Evolutionary conservation across 306 rosid species (phyloP).

Genomic region (Spatholobus suberectus): DNA sequence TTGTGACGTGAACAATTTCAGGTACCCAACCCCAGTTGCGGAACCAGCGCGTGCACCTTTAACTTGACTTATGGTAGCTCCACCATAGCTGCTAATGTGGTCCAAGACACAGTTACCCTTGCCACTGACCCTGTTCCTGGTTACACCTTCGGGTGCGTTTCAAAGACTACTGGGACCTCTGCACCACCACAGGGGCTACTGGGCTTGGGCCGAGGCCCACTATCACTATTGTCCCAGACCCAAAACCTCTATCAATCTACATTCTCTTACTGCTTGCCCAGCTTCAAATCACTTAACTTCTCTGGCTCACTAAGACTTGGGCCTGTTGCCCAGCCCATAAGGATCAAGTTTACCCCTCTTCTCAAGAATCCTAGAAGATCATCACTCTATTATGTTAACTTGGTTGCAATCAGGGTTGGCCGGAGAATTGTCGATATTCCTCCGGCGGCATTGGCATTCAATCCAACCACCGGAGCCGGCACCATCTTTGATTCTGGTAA

Average conservation of each 20-base stretch:
- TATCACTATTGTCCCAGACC: slow-evolving; percentile 76
- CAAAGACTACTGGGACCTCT: slow-evolving; percentile 67
- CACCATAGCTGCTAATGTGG: slow-evolving; percentile 61
- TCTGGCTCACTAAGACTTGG: slow-evolving; percentile 95
- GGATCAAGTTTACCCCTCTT: slow-evolving; percentile 87
- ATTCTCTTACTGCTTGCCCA: slow-evolving; percentile 93
- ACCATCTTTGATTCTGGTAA: slow-evolving; percentile 91
- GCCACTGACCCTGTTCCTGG: slow-evolving; percentile 69
- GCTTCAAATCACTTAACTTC: slow-evolving; percentile 77
- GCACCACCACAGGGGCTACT: slow-evolving; percentile 83
- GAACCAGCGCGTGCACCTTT: slow-evolving; percentile 67
- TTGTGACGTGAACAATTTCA: slow-evolving; percentile 43
- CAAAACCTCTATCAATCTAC: slow-evolving; percentile 83
- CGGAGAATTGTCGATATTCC: slow-evolving; percentile 75
- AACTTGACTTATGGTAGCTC: slow-evolving; percentile 89
- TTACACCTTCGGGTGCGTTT: slow-evolving; percentile 83
- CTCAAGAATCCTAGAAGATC: slow-evolving; percentile 86
- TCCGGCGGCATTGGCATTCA: slow-evolving; percentile 66
- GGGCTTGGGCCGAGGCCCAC: slow-evolving; percentile 97
- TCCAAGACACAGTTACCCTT: slow-evolving; percentile 73
- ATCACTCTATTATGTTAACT: slow-evolving; percentile 81
- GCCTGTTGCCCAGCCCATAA: slow-evolving; percentile 79
- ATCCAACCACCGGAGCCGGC: slow-evolving; percentile 84
- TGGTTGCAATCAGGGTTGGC: slow-evolving; percentile 80
- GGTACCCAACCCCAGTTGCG: slow-evolving; percentile 91